These are phyloP conservation scores for Eucalyptus coolabah DNA, from an alignment of 345 rosid genomes.

Conservation along the genomic window DNA sequence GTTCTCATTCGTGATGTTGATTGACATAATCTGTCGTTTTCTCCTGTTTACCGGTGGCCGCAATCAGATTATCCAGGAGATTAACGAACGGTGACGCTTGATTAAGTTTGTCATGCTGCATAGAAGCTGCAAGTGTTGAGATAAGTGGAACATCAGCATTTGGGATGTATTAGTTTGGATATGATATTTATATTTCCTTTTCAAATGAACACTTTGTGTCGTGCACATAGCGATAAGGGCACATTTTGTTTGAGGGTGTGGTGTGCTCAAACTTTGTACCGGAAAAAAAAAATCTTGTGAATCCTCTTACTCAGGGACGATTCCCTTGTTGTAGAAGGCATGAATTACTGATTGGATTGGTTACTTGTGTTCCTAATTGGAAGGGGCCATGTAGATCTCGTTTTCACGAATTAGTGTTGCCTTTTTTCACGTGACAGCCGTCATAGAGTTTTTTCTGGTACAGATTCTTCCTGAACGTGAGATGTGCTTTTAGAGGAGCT, in stretches of 20 bases:
- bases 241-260: not conserved
- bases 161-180: not conserved
- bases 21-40: not conserved
- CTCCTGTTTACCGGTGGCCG: not conserved
- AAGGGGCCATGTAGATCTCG: not conserved
- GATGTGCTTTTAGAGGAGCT: not conserved
- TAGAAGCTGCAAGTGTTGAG: not conserved
- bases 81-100: not conserved
- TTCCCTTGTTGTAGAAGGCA: not conserved
- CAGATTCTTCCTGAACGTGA: not conserved
- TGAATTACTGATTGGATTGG: not conserved
- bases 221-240: not conserved
- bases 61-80: not conserved
- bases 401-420: not conserved
- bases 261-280: not conserved
- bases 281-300: not conserved
- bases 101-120: not conserved
- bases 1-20: not conserved
- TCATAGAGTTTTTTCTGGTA: not conserved
- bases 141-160: not conserved
- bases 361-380: not conserved
- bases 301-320: not conserved
- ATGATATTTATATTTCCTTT: not conserved
- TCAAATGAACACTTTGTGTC: not conserved
- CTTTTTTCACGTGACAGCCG: not conserved